Evolutionary conservation across 148 eudicot species (phyloP).

Genomic region (Persicaria tinctoria): DNA sequence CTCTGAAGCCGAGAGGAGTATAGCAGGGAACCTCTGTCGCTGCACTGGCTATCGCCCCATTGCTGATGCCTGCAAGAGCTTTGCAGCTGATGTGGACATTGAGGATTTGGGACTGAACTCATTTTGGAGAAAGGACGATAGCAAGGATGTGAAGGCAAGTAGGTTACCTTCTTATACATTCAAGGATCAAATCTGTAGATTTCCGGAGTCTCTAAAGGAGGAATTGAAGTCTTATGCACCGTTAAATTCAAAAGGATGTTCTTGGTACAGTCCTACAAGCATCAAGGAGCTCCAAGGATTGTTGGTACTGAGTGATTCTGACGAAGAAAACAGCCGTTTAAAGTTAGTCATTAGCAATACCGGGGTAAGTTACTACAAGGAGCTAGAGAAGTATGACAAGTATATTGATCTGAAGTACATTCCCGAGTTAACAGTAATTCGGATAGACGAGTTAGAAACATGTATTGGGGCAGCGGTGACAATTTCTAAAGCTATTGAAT

Average conservation of each 20-base stretch:
- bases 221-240: slow-evolving; percentile 25
- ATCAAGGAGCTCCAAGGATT: slow-evolving; percentile 53
- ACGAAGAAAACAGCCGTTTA: neutral
- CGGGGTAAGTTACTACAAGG: slow-evolving; percentile 78
- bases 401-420: slow-evolving; percentile 68
- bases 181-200: slow-evolving; percentile 30
- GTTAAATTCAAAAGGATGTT: slow-evolving; percentile 36
- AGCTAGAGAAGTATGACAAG: slow-evolving; percentile 33
- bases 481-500: slow-evolving; percentile 55
- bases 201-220: slow-evolving; percentile 61
- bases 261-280: slow-evolving; percentile 64
- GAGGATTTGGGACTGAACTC: slow-evolving; percentile 84
- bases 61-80: slow-evolving; percentile 91
- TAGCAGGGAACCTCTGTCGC: slow-evolving; percentile 82
- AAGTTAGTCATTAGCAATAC: slow-evolving; percentile 79
- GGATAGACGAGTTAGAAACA: slow-evolving; percentile 32
- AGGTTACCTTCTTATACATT: slow-evolving; percentile 53
- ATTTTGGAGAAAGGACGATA: slow-evolving; percentile 61
- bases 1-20: slow-evolving; percentile 74
- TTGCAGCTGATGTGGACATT: slow-evolving; percentile 79
- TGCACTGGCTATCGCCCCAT: slow-evolving; percentile 97
- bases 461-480: slow-evolving; percentile 79
- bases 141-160: slow-evolving; percentile 34
- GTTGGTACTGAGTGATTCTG: slow-evolving; percentile 17
- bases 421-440: slow-evolving; percentile 59